A percentile compares a stretch with the other conserved stretches of the same genome.
phyloP scores from a whole-genome alignment of 2,329 filamentous ascomycete species.

The Rhytidhysteron rufulum region DNA sequence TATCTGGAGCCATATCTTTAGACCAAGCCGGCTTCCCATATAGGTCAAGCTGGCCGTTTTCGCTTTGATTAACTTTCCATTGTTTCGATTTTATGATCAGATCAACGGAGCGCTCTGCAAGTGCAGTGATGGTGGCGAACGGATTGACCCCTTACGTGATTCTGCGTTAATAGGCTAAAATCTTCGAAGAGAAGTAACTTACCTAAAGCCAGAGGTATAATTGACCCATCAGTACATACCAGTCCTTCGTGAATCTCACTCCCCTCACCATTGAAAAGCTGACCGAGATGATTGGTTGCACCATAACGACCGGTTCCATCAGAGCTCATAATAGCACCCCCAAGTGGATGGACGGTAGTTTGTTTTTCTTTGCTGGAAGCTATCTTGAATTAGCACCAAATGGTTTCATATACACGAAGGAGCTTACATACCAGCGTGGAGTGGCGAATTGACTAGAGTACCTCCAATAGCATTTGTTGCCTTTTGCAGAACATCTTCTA shows the following conservation, averaged over 20 bases:
- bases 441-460: slow-evolving; percentile 57
- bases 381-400: too few species aligned
- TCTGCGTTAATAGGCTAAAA: slow-evolving; percentile 5
- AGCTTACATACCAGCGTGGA: slow-evolving; percentile 43
- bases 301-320: slow-evolving; percentile 57
- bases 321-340: slow-evolving; percentile 60
- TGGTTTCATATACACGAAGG: too few species aligned
- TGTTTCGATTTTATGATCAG: slow-evolving; percentile 16
- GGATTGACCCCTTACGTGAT: slow-evolving; percentile 65
- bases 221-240: slow-evolving; percentile 58
- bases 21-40: slow-evolving; percentile 7
- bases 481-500: slow-evolving; percentile 51
- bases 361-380: too few species aligned
- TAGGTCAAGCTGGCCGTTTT: slow-evolving; percentile 10
- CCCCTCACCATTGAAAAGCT: slow-evolving; percentile 54
- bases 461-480: slow-evolving; percentile 59
- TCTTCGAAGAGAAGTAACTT: background rate
- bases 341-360: slow-evolving; percentile 65
- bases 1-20: too few species aligned
- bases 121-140: slow-evolving; percentile 64
- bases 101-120: slow-evolving; percentile 62
- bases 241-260: slow-evolving; percentile 54
- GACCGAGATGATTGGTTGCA: slow-evolving; percentile 59
- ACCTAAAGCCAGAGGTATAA: slow-evolving; percentile 60
- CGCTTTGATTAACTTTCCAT: slow-evolving; percentile 41